These are phyloP conservation scores for Pisolithus marmoratus DNA, from an alignment of 768 basidiomycete genomes.

Conservation along the genomic window DNA sequence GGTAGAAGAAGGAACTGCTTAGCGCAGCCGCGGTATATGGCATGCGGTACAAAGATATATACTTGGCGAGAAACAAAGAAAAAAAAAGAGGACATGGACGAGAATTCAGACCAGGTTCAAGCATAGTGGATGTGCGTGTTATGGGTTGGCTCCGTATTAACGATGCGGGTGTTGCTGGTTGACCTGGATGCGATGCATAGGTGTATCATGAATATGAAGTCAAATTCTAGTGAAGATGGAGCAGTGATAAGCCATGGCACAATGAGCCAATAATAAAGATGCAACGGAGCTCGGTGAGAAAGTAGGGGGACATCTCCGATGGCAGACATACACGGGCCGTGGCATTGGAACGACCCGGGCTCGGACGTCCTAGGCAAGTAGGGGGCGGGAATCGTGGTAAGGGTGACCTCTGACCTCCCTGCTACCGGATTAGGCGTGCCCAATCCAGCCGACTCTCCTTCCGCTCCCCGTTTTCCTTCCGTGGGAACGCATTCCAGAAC, in stretches of 20 bases:
- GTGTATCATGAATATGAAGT: background rate
- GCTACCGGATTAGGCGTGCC: conserved; percentile 47
- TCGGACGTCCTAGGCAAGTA: background rate
- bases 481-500: conserved; percentile 98
- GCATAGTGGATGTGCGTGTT: background rate
- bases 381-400: background rate
- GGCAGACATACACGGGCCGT: too few relatives aligned
- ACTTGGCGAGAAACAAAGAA: background rate
- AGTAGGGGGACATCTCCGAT: background rate
- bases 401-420: background rate
- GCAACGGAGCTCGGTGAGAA: background rate
- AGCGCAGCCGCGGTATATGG: too few relatives aligned
- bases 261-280: background rate
- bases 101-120: background rate
- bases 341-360: background rate
- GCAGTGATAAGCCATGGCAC: background rate
- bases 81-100: background rate
- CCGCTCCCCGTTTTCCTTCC: conserved; percentile 42
- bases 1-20: too few relatives aligned
- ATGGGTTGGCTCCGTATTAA: too few relatives aligned
- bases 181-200: background rate
- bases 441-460: conserved; percentile 41
- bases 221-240: conserved; percentile 1
- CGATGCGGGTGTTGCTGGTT: background rate
- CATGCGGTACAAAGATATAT: background rate